Percentiles rank a stretch among this genome's conserved stretches.
Evolutionary conservation across 768 basidiomycete species (phyloP).

Genomic region (Leccinum disarticulatum): DNA sequence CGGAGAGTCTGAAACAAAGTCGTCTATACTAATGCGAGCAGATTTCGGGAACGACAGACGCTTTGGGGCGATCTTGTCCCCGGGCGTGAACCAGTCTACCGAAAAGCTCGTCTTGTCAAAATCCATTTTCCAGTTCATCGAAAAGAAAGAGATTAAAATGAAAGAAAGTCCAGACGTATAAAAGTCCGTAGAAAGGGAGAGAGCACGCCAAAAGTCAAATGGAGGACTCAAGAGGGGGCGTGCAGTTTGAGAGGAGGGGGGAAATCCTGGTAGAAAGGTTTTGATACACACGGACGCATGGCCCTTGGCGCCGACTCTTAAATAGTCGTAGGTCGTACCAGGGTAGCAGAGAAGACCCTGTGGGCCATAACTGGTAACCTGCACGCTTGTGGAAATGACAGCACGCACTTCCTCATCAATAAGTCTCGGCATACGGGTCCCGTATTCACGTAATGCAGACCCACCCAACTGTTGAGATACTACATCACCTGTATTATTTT

Average conservation of each 20-base stretch:
- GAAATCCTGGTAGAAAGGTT: constrained; percentile 1
- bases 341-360: constrained; percentile 19
- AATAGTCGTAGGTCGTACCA: constrained; percentile 13
- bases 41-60: constrained; percentile 37
- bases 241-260: constrained; percentile 4
- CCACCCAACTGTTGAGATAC: not conserved
- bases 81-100: constrained; percentile 32
- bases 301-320: constrained; percentile 10
- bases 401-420: constrained; percentile 6
- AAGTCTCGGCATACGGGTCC: constrained; percentile 4
- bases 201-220: not conserved
- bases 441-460: not conserved
- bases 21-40: constrained; percentile 32
- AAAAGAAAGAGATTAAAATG: constrained; percentile 4
- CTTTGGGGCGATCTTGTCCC: constrained; percentile 25
- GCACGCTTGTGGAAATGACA: constrained; percentile 7
- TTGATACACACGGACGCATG: constrained; percentile 5
- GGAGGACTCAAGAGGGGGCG: not conserved
- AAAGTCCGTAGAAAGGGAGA: constrained; percentile 2
- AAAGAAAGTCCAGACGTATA: constrained; percentile 6
- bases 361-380: constrained; percentile 11
- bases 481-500: not conserved
- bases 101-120: constrained; percentile 33
- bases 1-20: constrained; percentile 29
- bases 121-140: constrained; percentile 27